These are phyloP conservation scores for Gaultheria prostrata DNA, from an alignment of 148 eudicot species.

Conservation along the genomic window DNA sequence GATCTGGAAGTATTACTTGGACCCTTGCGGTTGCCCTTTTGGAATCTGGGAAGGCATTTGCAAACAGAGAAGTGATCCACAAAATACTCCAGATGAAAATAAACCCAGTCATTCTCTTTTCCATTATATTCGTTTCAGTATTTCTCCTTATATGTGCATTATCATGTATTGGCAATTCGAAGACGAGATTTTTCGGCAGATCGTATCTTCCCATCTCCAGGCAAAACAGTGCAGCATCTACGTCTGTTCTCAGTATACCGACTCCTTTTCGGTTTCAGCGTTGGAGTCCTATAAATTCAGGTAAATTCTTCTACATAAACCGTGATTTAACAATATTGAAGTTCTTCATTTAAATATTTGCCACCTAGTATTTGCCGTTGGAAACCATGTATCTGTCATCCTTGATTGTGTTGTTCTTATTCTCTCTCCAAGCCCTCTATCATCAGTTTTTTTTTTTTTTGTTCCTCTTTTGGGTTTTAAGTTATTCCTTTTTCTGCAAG, in stretches of 20 bases:
- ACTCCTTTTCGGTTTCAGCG: slow-evolving; percentile 64
- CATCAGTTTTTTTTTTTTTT: background rate
- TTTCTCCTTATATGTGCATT: slow-evolving; percentile 52
- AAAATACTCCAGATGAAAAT: slow-evolving; percentile 63
- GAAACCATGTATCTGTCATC: background rate
- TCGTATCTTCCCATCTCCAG: slow-evolving; percentile 64
- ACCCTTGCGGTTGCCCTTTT: slow-evolving; percentile 91
- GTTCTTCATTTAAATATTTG: background rate
- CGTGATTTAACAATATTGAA: background rate
- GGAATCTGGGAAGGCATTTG: slow-evolving; percentile 87
- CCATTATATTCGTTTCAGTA: slow-evolving; percentile 53
- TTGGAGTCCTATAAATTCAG: slow-evolving; percentile 79
- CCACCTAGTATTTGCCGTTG: too few relatives aligned
- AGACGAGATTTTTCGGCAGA: slow-evolving; percentile 58
- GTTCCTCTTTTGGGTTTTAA: background rate
- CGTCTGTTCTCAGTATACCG: slow-evolving; percentile 58
- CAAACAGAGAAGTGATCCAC: slow-evolving; percentile 40
- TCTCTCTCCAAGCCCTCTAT: background rate
- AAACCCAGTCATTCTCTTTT: slow-evolving; percentile 58
- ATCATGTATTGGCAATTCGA: slow-evolving; percentile 55
- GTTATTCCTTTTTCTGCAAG: background rate
- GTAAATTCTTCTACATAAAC: slow-evolving; percentile 35
- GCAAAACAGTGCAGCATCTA: slow-evolving; percentile 53
- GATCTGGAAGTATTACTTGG: slow-evolving; percentile 98
- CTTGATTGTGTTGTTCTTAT: background rate